phyloP scores from a whole-genome alignment of 2,329 filamentous ascomycete genomes.

The Fusarium equiseti region DNA sequence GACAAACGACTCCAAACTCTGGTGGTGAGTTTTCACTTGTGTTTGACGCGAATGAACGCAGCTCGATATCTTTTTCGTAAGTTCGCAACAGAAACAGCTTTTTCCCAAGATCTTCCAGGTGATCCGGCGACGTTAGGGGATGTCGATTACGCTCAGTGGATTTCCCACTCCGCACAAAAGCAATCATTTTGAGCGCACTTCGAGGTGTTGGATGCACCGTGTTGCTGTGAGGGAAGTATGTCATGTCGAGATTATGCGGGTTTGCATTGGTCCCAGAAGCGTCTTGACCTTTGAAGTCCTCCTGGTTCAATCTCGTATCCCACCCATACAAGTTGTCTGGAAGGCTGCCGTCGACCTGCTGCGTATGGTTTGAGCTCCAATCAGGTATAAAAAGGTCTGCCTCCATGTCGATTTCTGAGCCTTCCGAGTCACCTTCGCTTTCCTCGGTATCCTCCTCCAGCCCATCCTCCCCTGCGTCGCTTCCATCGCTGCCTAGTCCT shows the following conservation, averaged over 20 bases:
- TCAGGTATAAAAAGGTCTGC: slow-evolving; percentile 5
- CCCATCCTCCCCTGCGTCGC: slow-evolving; percentile 33
- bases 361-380: slow-evolving; percentile 13
- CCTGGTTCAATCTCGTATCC: slow-evolving; percentile 20
- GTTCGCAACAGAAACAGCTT: slow-evolving; percentile 59
- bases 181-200: slow-evolving; percentile 24
- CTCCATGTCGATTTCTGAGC: slow-evolving; percentile 27
- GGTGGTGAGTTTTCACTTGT: slow-evolving; percentile 26
- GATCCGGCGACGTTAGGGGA: slow-evolving; percentile 14
- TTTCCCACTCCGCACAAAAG: slow-evolving; percentile 38
- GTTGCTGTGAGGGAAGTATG: slow-evolving; percentile 53
- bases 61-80: slow-evolving; percentile 62
- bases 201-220: slow-evolving; percentile 32
- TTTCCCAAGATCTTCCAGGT: slow-evolving; percentile 22
- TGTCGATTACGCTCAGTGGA: slow-evolving; percentile 30
- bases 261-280: neutral
- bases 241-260: slow-evolving; percentile 48
- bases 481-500: slow-evolving; percentile 28
- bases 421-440: slow-evolving; percentile 28
- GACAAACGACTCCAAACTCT: slow-evolving; percentile 51
- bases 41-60: slow-evolving; percentile 53
- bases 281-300: slow-evolving; percentile 5
- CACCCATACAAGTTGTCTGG: slow-evolving; percentile 30
- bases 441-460: slow-evolving; percentile 40
- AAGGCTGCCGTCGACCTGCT: neutral